Base-by-base conservation (phyloP, 495 filamentous ascomycete species). In the Trypethelium eluteriae region DNA sequence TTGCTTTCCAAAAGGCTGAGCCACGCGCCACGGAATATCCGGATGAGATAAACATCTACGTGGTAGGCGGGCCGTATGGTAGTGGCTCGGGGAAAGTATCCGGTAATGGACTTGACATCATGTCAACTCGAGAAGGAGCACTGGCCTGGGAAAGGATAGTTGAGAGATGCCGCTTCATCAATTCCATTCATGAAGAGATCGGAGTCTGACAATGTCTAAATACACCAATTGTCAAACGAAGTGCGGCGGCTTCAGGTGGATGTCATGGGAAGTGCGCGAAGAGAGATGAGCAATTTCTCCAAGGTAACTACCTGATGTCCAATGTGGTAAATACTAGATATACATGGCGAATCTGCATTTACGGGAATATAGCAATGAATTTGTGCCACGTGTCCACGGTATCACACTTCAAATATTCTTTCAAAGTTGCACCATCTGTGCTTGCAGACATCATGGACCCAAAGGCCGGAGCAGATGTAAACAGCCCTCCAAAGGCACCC, bases 131-230 rank as follows among this genome's bases (percentile, higher is more conserved):
- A 32, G 5, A 59, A 59, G 53, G 53, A 59, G 32, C 53, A 36
- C 53, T 35, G 32, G 53, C 53, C 53, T 35, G 32, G n/a, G 53
- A 59, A 2, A 59, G 14, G 32, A 7, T 59, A 10, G 7, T 59
- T 59, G 53, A 59, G 53, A 34, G 53, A 34, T 59, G 53, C 53
- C n/a, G 2, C 14, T 59, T 59, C 14, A 7, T 59, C 53, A 59
- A 59, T 53, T 46, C 41, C 14, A 46, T 53, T 25, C 49, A 53
- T 53, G 49, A 18, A 14, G 49, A 53, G n/a, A 53, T 53, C 49
- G 49, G 49, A 53, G n/a, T 53, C n/a, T 53, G 49, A 53, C 11
- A 25, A 53, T 2, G 49, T 5, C n/a, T 18, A 25, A 25, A 25
- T 25, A 25, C 25, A 25, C 25, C 25, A 25, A 1, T 25, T 25